Evolutionary conservation across 2,329 filamentous ascomycete species (phyloP).

Genomic region (Helotiales sp.): DNA sequence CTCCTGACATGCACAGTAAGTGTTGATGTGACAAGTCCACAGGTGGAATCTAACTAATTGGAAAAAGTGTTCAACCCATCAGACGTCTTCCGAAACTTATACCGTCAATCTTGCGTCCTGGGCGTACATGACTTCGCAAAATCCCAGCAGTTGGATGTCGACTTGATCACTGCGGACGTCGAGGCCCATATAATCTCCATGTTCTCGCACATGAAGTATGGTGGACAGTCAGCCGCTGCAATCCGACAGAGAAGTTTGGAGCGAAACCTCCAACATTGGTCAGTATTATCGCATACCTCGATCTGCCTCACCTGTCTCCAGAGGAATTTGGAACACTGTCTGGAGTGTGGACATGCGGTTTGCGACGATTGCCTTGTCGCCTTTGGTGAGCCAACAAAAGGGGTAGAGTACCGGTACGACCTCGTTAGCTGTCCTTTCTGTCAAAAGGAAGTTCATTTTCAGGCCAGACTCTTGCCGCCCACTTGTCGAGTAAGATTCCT

Average conservation of each 20-base stretch:
- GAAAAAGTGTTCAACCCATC: conserved; percentile 25
- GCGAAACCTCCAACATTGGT: conserved; percentile 21
- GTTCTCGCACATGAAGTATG: conserved; percentile 27
- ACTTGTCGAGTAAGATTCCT: conserved; percentile 34
- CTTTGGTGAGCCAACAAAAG: conserved; percentile 35
- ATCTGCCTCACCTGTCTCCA: conserved; percentile 25
- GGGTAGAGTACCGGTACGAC: conserved; percentile 35
- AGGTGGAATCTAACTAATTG: conserved; percentile 8
- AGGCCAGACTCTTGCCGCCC: conserved; percentile 40
- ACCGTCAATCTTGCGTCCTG: conserved; percentile 19
- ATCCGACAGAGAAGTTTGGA: conserved; percentile 20
- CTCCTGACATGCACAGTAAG: conserved; percentile 36
- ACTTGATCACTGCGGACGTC: conserved; percentile 26
- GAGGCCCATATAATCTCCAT: conserved; percentile 24
- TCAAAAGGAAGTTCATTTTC: conserved; percentile 24
- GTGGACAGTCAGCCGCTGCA: conserved; percentile 16
- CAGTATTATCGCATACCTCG: conserved; percentile 19
- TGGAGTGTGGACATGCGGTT: conserved; percentile 44
- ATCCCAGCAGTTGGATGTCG: conserved; percentile 20
- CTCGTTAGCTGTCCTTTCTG: conserved; percentile 42
- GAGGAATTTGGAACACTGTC: conserved; percentile 26
- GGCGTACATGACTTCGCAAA: conserved; percentile 21
- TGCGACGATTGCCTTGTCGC: conserved; percentile 42
- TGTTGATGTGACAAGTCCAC: background rate
- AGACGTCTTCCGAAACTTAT: conserved; percentile 29